A percentile compares a stretch with the other conserved stretches of the same genome.
Evolutionary conservation across 2,329 filamentous ascomycete genomes (phyloP).

Genomic region (Dactylonectria estremocensis): DNA sequence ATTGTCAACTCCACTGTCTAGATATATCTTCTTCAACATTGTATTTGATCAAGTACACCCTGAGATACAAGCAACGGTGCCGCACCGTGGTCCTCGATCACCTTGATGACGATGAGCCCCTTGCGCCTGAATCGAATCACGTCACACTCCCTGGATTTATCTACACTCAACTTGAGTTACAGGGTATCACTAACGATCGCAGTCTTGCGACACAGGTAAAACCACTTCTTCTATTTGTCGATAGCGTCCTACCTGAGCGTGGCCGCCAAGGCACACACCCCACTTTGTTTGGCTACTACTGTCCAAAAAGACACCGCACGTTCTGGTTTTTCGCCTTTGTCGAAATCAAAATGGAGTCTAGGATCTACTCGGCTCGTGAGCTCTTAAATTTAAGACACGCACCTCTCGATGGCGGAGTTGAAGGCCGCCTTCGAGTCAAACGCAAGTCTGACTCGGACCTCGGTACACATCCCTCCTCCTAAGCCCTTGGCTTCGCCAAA

Average conservation of each 20-base stretch:
- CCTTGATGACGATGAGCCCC: slow-evolving; percentile 41
- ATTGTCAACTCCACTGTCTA: slow-evolving; percentile 3
- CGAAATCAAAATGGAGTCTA: slow-evolving; percentile 58
- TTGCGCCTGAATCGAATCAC: slow-evolving; percentile 34
- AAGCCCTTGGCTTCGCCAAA: background rate
- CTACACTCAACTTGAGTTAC: slow-evolving; percentile 45
- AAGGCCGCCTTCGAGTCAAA: slow-evolving; percentile 49
- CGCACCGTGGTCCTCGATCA: background rate
- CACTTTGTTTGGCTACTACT: slow-evolving; percentile 59
- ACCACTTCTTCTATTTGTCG: slow-evolving; percentile 55
- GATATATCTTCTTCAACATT: slow-evolving; percentile 1
- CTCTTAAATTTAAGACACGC: slow-evolving; percentile 56
- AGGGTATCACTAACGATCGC: slow-evolving; percentile 50
- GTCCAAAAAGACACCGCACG: slow-evolving; percentile 52
- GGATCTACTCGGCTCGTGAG: slow-evolving; percentile 61
- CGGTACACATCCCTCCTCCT: slow-evolving; percentile 51
- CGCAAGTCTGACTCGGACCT: slow-evolving; percentile 59
- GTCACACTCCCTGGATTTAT: slow-evolving; percentile 45
- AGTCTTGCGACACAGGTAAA: slow-evolving; percentile 49
- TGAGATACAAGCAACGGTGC: slow-evolving; percentile 2
- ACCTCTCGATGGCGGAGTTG: slow-evolving; percentile 47
- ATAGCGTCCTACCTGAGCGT: slow-evolving; percentile 41
- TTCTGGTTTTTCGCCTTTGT: slow-evolving; percentile 60
- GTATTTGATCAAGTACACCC: slow-evolving; percentile 4
- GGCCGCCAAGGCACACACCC: slow-evolving; percentile 49